Conservation (phyloP, 2,329 filamentous ascomycete genomes). For the Lojkania enalia region DNA sequence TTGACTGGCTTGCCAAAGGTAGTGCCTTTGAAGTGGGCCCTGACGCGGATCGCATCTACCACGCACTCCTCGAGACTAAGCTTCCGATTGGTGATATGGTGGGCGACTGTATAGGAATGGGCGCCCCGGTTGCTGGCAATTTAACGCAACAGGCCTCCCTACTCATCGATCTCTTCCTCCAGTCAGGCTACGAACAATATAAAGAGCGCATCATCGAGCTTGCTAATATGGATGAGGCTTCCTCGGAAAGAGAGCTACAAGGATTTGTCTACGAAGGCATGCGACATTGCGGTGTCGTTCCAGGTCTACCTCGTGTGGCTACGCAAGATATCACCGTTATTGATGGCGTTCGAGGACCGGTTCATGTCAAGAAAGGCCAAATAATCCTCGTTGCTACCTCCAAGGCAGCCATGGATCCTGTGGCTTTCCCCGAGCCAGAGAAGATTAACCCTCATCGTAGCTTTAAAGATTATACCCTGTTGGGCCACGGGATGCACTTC, state of each 20-base stretch:
- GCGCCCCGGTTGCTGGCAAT: conserved; percentile 55
- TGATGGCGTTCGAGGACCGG: conserved; percentile 54
- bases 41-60: conserved; percentile 57
- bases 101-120: conserved; percentile 55
- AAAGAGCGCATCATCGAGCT: conserved; percentile 57
- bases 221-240: conserved; percentile 49
- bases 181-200: conserved; percentile 54
- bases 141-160: conserved; percentile 58
- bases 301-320: conserved; percentile 57
- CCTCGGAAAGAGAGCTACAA: conserved; percentile 64
- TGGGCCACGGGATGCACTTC: conserved; percentile 39
- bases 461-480: conserved; percentile 35
- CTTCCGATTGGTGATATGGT: conserved; percentile 54
- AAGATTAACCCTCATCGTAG: conserved; percentile 44
- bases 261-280: conserved; percentile 61
- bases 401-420: conserved; percentile 40
- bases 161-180: conserved; percentile 58
- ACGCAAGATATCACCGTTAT: conserved; percentile 51
- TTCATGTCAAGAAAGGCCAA: conserved; percentile 49
- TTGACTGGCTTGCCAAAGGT: conserved; percentile 55
- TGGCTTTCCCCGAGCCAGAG: conserved; percentile 37
- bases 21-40: conserved; percentile 54
- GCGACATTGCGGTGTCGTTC: conserved; percentile 56
- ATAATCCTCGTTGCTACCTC: conserved; percentile 48
- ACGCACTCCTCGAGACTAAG: conserved; percentile 52